A percentile compares a stretch with the other conserved stretches of the same genome.
These are phyloP conservation scores for Fonsecaea multimorphosa DNA, from an alignment of 2,329 filamentous ascomycete genomes.

Conservation along the genomic window DNA sequence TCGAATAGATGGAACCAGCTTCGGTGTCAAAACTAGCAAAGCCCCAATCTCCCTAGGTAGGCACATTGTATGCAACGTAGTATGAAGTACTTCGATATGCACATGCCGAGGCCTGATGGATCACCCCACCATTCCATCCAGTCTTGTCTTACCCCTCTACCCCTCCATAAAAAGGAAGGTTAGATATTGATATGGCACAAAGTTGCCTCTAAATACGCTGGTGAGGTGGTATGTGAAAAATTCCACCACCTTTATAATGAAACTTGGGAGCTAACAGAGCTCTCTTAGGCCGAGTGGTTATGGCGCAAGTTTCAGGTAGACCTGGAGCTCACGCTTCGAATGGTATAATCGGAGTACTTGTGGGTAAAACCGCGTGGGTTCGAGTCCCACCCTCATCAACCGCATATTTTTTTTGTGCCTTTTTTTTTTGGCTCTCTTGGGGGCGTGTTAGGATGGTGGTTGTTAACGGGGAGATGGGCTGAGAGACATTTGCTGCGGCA, in stretches of 20 bases:
- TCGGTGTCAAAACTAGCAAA: too few species aligned
- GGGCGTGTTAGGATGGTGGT: neutral
- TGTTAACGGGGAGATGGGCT: too few species aligned
- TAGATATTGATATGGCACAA: neutral
- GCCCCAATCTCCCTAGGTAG: too few species aligned
- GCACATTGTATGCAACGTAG: too few species aligned
- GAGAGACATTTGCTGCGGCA: too few species aligned
- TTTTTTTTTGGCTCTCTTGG: neutral
- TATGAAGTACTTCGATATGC: too few species aligned
- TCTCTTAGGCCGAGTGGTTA: conserved; percentile 5
- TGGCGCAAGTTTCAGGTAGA: conserved; percentile 6
- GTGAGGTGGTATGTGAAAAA: conserved; percentile 3
- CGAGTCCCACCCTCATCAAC: conserved; percentile 23
- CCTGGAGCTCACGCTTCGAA: neutral
- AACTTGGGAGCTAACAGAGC: conserved; percentile 1
- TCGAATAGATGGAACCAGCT: too few species aligned
- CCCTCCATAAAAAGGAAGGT: neutral
- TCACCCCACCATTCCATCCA: too few species aligned
- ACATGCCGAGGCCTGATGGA: too few species aligned
- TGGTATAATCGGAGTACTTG: neutral
- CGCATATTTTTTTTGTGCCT: neutral
- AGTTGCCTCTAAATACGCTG: neutral
- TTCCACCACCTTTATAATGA: neutral
- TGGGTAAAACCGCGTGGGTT: conserved; percentile 13
- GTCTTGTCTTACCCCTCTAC: neutral